Evolutionary conservation across 345 rosid genomes (phyloP).

Genomic region (Citropsis articulata): DNA sequence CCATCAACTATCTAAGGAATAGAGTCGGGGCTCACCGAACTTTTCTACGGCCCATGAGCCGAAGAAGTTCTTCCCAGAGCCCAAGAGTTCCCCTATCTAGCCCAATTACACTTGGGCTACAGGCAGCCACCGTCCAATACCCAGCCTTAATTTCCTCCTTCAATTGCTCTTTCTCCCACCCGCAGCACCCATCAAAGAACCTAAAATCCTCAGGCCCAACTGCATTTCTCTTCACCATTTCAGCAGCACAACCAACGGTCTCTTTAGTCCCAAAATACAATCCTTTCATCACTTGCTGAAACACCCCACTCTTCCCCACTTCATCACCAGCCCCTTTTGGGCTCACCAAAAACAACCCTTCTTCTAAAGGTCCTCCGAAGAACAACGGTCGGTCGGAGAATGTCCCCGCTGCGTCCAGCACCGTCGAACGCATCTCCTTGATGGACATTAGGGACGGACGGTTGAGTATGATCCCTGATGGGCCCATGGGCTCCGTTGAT

Average conservation of each 20-base stretch:
- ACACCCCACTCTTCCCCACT: slow-evolving; percentile 49
- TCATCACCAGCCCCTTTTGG: slow-evolving; percentile 41
- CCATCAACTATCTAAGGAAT: neutral
- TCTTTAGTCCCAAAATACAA: slow-evolving; percentile 76
- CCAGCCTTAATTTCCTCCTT: slow-evolving; percentile 77
- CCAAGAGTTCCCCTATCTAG: slow-evolving; percentile 40
- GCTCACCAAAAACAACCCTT: slow-evolving; percentile 62
- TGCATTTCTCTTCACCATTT: slow-evolving; percentile 69
- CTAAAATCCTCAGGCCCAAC: slow-evolving; percentile 67
- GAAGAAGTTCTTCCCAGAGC: slow-evolving; percentile 77
- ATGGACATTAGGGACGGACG: slow-evolving; percentile 83
- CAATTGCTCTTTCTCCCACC: slow-evolving; percentile 82
- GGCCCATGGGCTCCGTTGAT: slow-evolving; percentile 67
- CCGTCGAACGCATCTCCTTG: slow-evolving; percentile 63
- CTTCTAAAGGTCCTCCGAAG: slow-evolving; percentile 94
- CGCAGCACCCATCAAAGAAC: slow-evolving; percentile 84
- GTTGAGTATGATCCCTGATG: slow-evolving; percentile 76
- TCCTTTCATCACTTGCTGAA: slow-evolving; percentile 75
- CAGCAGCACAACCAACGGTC: slow-evolving; percentile 77
- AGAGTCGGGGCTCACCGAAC: slow-evolving; percentile 36
- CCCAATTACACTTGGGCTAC: slow-evolving; percentile 73
- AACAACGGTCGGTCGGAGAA: slow-evolving; percentile 63
- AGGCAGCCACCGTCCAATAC: slow-evolving; percentile 79
- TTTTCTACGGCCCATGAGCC: slow-evolving; percentile 60
- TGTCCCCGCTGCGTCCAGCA: slow-evolving; percentile 49